Conservation (phyloP, 2,329 filamentous ascomycete species). For the Trichophyton mentagrophytes region DNA sequence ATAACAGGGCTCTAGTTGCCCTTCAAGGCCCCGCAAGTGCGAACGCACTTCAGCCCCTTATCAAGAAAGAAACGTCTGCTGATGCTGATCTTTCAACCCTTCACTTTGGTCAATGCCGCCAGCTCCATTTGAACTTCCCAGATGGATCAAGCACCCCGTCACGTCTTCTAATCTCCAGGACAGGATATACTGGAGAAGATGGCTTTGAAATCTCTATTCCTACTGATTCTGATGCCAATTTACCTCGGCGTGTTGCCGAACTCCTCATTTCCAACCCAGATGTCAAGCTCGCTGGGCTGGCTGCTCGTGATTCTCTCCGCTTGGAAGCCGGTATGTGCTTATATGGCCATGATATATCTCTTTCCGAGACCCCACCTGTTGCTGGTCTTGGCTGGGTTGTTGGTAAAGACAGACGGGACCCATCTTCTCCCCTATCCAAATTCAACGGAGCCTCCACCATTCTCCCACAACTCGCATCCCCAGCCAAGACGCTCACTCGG, state of each 20-base stretch:
- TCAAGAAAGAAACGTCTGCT: conserved; percentile 36
- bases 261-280: conserved; percentile 53
- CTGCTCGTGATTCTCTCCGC: conserved; percentile 79
- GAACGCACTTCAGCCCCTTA: conserved; percentile 52
- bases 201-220: conserved; percentile 92
- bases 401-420: conserved; percentile 57
- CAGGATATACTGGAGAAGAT: conserved; percentile 94
- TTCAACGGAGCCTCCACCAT: conserved; percentile 79
- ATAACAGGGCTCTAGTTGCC: conserved; percentile 67
- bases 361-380: conserved; percentile 57
- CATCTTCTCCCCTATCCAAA: conserved; percentile 40
- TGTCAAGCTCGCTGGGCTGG: conserved; percentile 73
- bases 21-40: conserved; percentile 74
- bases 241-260: conserved; percentile 46
- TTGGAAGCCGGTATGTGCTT: conserved; percentile 97
- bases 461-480: conserved; percentile 52
- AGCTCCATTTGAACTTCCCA: conserved; percentile 50
- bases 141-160: conserved; percentile 40
- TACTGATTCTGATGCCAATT: conserved; percentile 43
- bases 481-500: conserved; percentile 49
- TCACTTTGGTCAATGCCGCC: conserved; percentile 68
- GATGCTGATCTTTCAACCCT: conserved; percentile 50
- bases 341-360: conserved; percentile 96
- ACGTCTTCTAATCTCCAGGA: conserved; percentile 64
- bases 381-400: conserved; percentile 68